A percentile compares a stretch with the other conserved stretches of the same genome.
These are phyloP conservation scores for Dimocarpus longan DNA, from an alignment of 345 rosid genomes.

Conservation along the genomic window DNA sequence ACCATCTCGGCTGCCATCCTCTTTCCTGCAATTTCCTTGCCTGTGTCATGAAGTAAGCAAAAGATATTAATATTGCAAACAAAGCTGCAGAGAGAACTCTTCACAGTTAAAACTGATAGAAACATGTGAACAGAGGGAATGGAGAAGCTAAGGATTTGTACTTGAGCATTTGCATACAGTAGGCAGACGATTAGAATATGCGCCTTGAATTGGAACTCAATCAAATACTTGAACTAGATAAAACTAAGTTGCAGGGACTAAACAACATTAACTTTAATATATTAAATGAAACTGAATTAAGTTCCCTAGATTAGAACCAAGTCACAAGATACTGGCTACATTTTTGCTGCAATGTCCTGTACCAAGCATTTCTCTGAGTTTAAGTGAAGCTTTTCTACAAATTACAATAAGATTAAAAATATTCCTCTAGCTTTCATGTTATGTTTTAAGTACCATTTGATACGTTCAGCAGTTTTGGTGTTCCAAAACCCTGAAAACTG, in stretches of 20 bases:
- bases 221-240: too few species aligned
- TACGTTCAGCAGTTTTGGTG: background rate
- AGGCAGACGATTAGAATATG: too few species aligned
- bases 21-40: slow-evolving; percentile 97
- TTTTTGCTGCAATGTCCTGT: background rate
- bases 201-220: too few species aligned
- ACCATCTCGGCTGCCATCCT: slow-evolving; percentile 99
- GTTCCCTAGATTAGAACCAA: background rate
- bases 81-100: background rate
- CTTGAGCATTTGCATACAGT: too few species aligned
- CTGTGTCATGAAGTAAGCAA: slow-evolving; percentile 39
- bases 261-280: too few species aligned
- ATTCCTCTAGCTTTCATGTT: background rate
- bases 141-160: too few species aligned
- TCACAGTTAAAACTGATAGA: background rate
- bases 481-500: background rate
- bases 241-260: too few species aligned
- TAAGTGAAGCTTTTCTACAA: too few species aligned
- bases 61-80: background rate
- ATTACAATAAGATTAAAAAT: background rate
- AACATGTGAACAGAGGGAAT: too few species aligned
- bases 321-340: background rate
- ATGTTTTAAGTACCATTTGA: background rate
- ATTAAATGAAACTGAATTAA: background rate
- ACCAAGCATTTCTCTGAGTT: too few species aligned